phyloP scores from a whole-genome alignment of 441 rosid species.

The Cnidoscolus chayamansa region DNA sequence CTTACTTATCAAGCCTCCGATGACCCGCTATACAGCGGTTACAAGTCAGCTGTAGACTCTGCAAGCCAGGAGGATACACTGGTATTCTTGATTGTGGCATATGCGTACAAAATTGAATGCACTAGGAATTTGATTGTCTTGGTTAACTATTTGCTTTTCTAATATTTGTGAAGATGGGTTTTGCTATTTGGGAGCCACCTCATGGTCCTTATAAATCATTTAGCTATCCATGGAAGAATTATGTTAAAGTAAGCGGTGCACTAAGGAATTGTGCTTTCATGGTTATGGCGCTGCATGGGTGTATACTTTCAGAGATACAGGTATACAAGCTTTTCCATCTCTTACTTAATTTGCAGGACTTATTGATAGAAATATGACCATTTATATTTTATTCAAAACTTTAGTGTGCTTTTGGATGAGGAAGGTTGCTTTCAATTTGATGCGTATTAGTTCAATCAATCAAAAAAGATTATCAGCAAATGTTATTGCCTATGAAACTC shows the following conservation, averaged over 20 bases:
- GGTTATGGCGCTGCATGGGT: slow-evolving; percentile 84
- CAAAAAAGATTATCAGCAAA: not conserved
- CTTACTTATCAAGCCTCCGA: slow-evolving; percentile 87
- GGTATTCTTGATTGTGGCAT: slow-evolving; percentile 38
- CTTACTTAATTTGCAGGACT: not conserved
- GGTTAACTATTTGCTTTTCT: not conserved
- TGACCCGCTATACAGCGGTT: slow-evolving; percentile 83
- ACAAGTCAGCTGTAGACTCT: slow-evolving; percentile 86
- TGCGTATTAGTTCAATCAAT: not conserved
- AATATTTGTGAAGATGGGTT: slow-evolving; percentile 49
- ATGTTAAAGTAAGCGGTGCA: slow-evolving; percentile 67
- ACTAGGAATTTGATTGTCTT: not conserved
- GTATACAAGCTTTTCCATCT: slow-evolving; percentile 26
- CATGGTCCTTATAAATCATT: slow-evolving; percentile 63
- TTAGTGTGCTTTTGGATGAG: not conserved
- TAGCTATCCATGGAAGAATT: slow-evolving; percentile 63
- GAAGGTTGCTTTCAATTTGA: not conserved
- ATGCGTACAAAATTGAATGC: slow-evolving; percentile 3
- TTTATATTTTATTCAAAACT: not conserved
- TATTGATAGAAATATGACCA: not conserved
- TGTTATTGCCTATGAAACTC: not conserved
- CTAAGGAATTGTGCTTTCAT: slow-evolving; percentile 71
- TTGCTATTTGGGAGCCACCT: slow-evolving; percentile 83
- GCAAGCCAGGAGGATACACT: slow-evolving; percentile 85
- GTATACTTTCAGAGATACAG: slow-evolving; percentile 82